These are phyloP conservation scores for Solanum hybrid DNA, from an alignment of 305 asterid genomes.

Conservation along the genomic window DNA sequence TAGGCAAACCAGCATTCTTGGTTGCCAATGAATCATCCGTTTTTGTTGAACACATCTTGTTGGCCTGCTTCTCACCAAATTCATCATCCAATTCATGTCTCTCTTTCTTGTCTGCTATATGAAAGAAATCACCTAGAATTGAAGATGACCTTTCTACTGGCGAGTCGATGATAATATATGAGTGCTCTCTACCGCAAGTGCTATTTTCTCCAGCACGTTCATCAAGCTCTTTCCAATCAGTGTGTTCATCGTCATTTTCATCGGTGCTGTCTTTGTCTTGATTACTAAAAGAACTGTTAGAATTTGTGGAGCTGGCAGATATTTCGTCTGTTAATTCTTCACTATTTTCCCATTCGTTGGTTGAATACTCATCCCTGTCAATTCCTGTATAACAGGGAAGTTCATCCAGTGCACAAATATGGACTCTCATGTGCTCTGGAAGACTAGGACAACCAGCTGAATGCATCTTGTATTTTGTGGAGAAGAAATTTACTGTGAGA, in stretches of 20 bases:
- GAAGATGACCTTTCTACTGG: slow-evolving; percentile 14
- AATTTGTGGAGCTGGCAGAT: slow-evolving; percentile 3
- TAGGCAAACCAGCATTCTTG: not conserved
- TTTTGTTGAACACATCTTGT: slow-evolving; percentile 13
- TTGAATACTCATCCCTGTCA: slow-evolving; percentile 13
- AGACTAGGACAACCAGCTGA: slow-evolving; percentile 50
- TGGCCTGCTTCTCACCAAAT: slow-evolving; percentile 5
- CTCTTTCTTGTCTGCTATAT: slow-evolving; percentile 13
- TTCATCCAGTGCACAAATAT: slow-evolving; percentile 62
- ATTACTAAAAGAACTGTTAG: slow-evolving; percentile 3
- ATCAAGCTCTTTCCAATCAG: slow-evolving; percentile 9
- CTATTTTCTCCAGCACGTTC: not conserved
- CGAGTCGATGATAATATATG: slow-evolving; percentile 13
- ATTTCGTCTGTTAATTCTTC: slow-evolving; percentile 15
- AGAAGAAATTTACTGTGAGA: slow-evolving; percentile 71
- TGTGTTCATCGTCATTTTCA: slow-evolving; percentile 9
- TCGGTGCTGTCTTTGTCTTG: not conserved
- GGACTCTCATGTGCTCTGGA: slow-evolving; percentile 60
- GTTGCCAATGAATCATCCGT: slow-evolving; percentile 11
- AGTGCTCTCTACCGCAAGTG: slow-evolving; percentile 10
- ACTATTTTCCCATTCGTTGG: slow-evolving; percentile 7
- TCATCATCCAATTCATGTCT: slow-evolving; percentile 12
- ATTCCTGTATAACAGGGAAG: slow-evolving; percentile 56
- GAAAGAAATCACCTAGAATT: slow-evolving; percentile 7
- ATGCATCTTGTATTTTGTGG: slow-evolving; percentile 63